These are phyloP conservation scores for Cryoendolithus antarcticus DNA, from an alignment of 2,329 filamentous ascomycete species.

Conservation along the genomic window DNA sequence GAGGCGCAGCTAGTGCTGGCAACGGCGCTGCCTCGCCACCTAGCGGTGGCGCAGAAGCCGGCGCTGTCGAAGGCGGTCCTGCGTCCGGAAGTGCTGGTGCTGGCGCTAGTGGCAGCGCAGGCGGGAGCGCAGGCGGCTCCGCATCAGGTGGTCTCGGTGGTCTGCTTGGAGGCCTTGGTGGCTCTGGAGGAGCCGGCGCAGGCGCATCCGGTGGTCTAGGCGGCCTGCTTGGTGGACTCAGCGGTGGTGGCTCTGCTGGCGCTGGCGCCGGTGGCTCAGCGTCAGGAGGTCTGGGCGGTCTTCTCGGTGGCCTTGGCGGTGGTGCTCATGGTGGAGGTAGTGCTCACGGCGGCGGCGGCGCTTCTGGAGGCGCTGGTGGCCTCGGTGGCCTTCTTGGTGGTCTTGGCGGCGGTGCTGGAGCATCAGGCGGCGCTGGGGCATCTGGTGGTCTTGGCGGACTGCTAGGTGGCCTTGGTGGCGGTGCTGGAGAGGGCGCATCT, in stretches of 20 bases:
- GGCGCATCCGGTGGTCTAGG: neutral
- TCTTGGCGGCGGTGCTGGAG: slow-evolving; percentile 1
- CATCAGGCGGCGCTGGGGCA: neutral
- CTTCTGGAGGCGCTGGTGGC: neutral
- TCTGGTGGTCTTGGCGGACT: slow-evolving; percentile 3
- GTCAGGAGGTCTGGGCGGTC: neutral
- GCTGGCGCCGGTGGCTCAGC: slow-evolving; percentile 1
- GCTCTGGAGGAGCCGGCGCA: neutral
- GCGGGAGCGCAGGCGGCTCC: no score
- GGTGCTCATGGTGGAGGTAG: neutral
- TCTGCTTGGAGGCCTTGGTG: slow-evolving; percentile 1
- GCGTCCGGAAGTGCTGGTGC: neutral
- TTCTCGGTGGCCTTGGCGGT: slow-evolving; percentile 2
- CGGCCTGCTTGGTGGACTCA: slow-evolving; percentile 1
- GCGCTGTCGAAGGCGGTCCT: neutral
- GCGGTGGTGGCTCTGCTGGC: neutral
- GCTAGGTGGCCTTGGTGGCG: slow-evolving; percentile 4
- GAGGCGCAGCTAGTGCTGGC: neutral
- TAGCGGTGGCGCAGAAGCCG: slow-evolving; percentile 1
- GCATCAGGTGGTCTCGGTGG: neutral
- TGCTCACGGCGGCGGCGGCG: neutral
- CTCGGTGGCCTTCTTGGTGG: slow-evolving; percentile 4
- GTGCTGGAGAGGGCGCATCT: slow-evolving; percentile 1
- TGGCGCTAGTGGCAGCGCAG: neutral
- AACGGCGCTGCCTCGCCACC: neutral